Evolutionary conservation across 768 basidiomycete genomes (phyloP), one percentile per base, ranked within the genome.

Genomic region (Mycena filopes): DNA sequence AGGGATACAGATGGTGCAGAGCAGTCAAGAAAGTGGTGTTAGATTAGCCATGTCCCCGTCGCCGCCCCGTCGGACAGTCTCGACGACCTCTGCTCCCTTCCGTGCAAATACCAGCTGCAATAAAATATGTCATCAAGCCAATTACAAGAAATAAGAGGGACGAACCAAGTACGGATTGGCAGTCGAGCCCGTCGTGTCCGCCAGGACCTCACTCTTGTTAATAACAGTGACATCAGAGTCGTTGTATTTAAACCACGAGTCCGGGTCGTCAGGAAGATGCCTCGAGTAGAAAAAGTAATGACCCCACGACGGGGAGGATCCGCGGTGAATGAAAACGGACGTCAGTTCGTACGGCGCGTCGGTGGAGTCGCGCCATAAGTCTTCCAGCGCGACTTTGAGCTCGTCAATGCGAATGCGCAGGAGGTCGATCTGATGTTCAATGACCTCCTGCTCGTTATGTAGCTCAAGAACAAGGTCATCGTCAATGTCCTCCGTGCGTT

Each of bases 281-380:
- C 95, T 86, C 58, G 96, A 94, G 76, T 97, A 98, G 78, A 98
- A 94, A 83, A 95, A 99, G 77, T 98, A 98, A 75, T 98, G 96
- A 4, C 95, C 95, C 79, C 89, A 95, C 9, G 91, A 92, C 2
- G 94, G 89, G 20, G 89, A 92, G 57, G 90, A 86, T 50, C 96
- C 96, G 29, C 96, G 90, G 76, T 99, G 96, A 64, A 98, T 92
- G 81, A 95, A 99, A 21, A 98, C 97, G 12, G 94, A 93, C 0
- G 94, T 95, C 46, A 99, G 84, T 73, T 98, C 94, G 74, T 98
- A 99, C 31, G 90, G 89, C 10, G 87, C 87, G 31, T 83, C 78
- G 18, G 75, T 83, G 46, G 88, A 87, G 67, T 89, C 86, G 47
- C 78, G 79, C 96, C 96, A 98, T 1, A 95, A 71, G 1, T 75